Percentiles rank a stretch among this genome's conserved stretches.
Evolutionary conservation across 2,329 filamentous ascomycete genomes (phyloP).

Genomic region (Colletotrichum sp.): DNA sequence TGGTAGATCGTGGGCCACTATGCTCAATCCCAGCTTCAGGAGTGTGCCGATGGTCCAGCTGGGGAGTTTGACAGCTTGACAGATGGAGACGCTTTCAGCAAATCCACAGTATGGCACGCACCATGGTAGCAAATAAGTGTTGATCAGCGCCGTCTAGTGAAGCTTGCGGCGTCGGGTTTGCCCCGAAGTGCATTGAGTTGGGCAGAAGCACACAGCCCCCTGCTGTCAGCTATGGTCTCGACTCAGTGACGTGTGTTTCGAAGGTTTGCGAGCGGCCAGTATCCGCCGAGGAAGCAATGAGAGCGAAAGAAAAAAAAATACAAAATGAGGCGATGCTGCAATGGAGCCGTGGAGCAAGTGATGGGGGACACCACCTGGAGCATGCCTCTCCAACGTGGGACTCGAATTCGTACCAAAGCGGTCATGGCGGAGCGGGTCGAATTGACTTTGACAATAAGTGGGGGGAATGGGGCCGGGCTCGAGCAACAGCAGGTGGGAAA

Average conservation of each 20-base stretch:
- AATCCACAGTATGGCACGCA: not conserved
- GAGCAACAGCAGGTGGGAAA: not conserved
- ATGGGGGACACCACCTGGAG: not conserved
- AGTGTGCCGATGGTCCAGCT: not conserved
- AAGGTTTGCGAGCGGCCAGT: not conserved
- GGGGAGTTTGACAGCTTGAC: not conserved
- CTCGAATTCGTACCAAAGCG: not conserved
- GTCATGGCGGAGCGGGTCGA: not conserved
- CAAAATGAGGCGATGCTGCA: not conserved
- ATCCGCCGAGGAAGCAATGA: not conserved
- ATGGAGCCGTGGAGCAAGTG: not conserved
- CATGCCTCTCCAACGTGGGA: not conserved
- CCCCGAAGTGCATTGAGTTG: not conserved
- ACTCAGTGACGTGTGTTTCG: not conserved
- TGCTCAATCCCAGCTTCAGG: not conserved
- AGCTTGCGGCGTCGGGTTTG: not conserved
- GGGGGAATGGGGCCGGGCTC: not conserved
- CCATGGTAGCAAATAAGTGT: not conserved
- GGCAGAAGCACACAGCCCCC: not conserved
- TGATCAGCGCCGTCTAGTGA: not conserved
- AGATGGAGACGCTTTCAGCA: not conserved
- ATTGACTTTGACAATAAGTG: slow-evolving; percentile 6
- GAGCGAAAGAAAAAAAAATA: not conserved
- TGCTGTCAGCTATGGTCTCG: not conserved
- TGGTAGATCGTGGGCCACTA: not conserved